Evolutionary conservation across 192 early-diverging fungal species (phyloP).

Genomic region (Spizellomyces punctatus): DNA sequence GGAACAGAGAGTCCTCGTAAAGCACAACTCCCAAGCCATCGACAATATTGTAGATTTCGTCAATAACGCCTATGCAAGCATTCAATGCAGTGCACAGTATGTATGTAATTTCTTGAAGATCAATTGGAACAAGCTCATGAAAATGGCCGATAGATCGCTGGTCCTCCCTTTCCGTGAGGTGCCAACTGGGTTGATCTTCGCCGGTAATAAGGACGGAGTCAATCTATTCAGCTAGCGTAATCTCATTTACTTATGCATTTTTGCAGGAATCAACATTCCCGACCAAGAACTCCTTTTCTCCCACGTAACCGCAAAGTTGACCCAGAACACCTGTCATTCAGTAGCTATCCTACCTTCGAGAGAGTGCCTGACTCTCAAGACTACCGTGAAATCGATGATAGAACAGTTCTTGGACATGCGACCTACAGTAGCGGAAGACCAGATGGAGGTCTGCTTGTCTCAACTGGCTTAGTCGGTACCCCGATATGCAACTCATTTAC

Average conservation of each 20-base stretch:
- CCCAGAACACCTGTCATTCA: constrained; percentile 31
- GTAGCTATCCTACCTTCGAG: constrained; percentile 72
- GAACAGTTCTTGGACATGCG: constrained; percentile 62
- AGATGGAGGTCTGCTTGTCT: too few relatives aligned
- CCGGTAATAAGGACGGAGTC: constrained; percentile 43
- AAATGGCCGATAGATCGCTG: neutral
- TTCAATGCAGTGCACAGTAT: constrained; percentile 17
- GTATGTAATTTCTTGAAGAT: neutral
- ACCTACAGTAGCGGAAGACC: neutral
- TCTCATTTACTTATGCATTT: neutral
- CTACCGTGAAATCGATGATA: constrained; percentile 66
- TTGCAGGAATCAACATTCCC: constrained; percentile 66
- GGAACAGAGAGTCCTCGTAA: constrained; percentile 49
- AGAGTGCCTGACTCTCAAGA: constrained; percentile 65
- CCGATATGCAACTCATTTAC: too few relatives aligned
- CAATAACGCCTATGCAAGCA: constrained; percentile 47
- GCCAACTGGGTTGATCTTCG: constrained; percentile 73
- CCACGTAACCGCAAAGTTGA: constrained; percentile 58
- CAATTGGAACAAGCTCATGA: too few relatives aligned
- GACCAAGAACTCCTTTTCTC: constrained; percentile 75
- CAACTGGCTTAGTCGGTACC: too few relatives aligned
- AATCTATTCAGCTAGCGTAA: neutral
- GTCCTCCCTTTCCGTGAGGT: constrained; percentile 62
- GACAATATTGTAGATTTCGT: constrained; percentile 66
- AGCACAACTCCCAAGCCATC: constrained; percentile 62